phyloP scores from a whole-genome alignment of 768 basidiomycete genomes.

The Boletus eberwhitei region DNA sequence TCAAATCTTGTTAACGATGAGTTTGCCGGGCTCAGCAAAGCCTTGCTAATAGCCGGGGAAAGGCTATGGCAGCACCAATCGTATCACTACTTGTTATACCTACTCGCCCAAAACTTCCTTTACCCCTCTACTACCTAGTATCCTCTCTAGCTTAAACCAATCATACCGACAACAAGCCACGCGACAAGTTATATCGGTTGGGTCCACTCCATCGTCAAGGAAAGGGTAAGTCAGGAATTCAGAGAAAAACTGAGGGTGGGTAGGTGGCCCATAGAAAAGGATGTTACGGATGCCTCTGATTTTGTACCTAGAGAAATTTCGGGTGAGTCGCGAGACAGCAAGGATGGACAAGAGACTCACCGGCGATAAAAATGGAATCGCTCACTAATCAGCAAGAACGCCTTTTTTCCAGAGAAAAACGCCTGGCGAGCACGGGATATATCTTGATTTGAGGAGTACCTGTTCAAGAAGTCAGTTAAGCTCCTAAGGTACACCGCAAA shows the following conservation, averaged over 20 bases:
- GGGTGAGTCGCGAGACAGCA: background rate
- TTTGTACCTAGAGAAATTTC: constrained; percentile 63
- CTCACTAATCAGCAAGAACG: constrained; percentile 89
- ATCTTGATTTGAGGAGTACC: constrained; percentile 91
- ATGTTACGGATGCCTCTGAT: constrained; percentile 90
- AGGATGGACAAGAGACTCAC: constrained; percentile 33
- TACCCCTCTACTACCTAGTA: constrained; percentile 36
- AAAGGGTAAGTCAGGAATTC: constrained; percentile 91
- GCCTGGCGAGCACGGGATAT: constrained; percentile 90
- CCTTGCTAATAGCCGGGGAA: background rate
- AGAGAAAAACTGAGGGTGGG: constrained; percentile 88
- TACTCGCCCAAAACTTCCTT: constrained; percentile 15
- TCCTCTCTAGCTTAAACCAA: constrained; percentile 81
- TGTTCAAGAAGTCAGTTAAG: constrained; percentile 27
- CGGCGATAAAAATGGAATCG: constrained; percentile 98
- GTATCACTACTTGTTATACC: background rate
- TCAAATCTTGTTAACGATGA: background rate
- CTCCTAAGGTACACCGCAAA: background rate
- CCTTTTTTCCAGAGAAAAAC: constrained; percentile 85
- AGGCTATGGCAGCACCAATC: too few species aligned
- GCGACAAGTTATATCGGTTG: constrained; percentile 77
- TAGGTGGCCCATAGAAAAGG: constrained; percentile 90
- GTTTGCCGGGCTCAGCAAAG: background rate
- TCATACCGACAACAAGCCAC: constrained; percentile 89
- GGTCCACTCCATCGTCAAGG: constrained; percentile 84